Evolutionary conservation across 768 basidiomycete genomes (phyloP), one percentile per base, ranked within the genome.

Genomic region (Kwoniella mangroviensis): DNA sequence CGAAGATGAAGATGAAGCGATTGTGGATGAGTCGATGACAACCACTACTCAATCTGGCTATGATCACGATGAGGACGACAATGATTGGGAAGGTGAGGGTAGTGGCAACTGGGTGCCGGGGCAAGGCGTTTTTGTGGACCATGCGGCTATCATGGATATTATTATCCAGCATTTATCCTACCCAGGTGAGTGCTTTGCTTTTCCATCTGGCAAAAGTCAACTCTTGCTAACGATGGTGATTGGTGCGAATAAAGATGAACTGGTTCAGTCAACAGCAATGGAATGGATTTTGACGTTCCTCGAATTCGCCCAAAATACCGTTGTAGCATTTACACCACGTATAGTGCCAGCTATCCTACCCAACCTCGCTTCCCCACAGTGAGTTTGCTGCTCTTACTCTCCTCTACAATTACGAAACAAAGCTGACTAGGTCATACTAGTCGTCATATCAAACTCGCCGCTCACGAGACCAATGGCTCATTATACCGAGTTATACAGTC

Each of bases 181-280:
- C 68, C 82, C 83, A 78, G 93, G 94, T 94, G 72, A 83, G 90
- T 86, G 42, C 6, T 22, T 52, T 24, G 13, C 19, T 19, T 4
- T 53, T 15, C 21, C 26, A 10, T 56, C n/a, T 28, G 4, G 28
- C 28, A 28, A 28, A 28, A 2, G 28, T 28, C 4, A 28, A 28
- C 28, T 28, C 28, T 28, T 28, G 28, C 28, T 28, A 19, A 49
- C 10, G 45, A 49, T 49, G 28, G 22, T 57, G 11, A 55, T 21
- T 28, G 22, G 2, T 43, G 9, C 41, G 19, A 28, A 55, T 67
- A 62, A 73, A 94, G 97, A 98, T 77, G 94, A 96, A 79, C 92
- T 96, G 34, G 94, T 97, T 73, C 93, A 97, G 75, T 92, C 92
- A 0, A 95, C 92, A 0, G 92, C 94, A n/a, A 87, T 99, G 17